Percentiles rank a stretch among this genome's conserved stretches.
Evolutionary conservation across 768 basidiomycete species (phyloP).

Genomic region (Lentinula edodes): DNA sequence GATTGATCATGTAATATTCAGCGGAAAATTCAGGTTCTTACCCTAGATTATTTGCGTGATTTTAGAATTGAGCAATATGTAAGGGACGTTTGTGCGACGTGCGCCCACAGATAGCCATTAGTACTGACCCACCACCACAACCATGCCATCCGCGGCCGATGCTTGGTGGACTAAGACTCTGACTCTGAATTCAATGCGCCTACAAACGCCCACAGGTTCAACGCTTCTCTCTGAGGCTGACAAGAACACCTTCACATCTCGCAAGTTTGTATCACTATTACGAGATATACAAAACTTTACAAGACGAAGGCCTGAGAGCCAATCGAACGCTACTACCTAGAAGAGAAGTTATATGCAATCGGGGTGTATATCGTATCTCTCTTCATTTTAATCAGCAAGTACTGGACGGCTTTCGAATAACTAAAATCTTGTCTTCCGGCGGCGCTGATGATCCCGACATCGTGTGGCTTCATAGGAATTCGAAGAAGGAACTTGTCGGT

Average conservation of each 20-base stretch:
- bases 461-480: neutral
- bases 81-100: too few relatives aligned
- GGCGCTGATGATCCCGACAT: neutral
- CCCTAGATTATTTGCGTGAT: too few relatives aligned
- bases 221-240: too few relatives aligned
- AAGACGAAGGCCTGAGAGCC: neutral
- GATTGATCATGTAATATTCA: neutral
- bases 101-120: too few relatives aligned
- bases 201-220: too few relatives aligned
- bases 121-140: too few relatives aligned
- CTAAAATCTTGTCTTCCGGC: neutral
- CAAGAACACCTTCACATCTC: too few relatives aligned
- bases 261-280: neutral
- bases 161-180: too few relatives aligned
- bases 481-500: neutral
- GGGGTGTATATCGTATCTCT: neutral
- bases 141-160: too few relatives aligned
- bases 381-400: neutral
- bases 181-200: too few relatives aligned
- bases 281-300: neutral
- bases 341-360: neutral
- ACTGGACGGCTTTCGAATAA: neutral
- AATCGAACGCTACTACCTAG: neutral
- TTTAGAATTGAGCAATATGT: too few relatives aligned
- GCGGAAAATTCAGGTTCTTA: too few relatives aligned